phyloP scores from a whole-genome alignment of 139 green algal genomes.

The Pleodorina starrii region DNA sequence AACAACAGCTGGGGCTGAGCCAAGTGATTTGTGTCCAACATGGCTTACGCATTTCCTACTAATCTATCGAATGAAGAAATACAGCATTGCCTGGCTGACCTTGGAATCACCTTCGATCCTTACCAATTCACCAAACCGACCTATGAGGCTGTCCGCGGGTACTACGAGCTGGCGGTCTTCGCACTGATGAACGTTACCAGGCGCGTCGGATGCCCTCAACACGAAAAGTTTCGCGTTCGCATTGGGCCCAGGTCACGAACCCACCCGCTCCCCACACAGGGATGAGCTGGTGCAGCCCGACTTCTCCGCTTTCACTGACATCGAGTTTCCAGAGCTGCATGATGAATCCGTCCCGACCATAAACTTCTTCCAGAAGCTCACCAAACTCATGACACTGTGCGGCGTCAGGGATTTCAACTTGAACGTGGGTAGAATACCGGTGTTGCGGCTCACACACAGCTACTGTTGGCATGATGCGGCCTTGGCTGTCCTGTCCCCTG shows the following conservation, averaged over 20 bases:
- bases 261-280: slow-evolving; percentile 50
- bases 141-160: slow-evolving; percentile 78
- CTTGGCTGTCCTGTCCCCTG: no score
- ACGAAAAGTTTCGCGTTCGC: no score
- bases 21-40: no score
- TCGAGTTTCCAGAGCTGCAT: slow-evolving; percentile 96
- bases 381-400: slow-evolving; percentile 78
- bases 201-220: no score
- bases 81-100: slow-evolving; percentile 85
- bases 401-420: slow-evolving; percentile 91
- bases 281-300: slow-evolving; percentile 93
- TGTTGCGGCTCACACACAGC: no score
- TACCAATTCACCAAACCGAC: slow-evolving; percentile 85
- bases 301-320: slow-evolving; percentile 84
- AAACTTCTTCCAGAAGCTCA: slow-evolving; percentile 81
- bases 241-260: no score
- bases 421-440: slow-evolving; percentile 60
- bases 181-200: slow-evolving; percentile 81
- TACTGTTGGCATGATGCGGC: no score
- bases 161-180: slow-evolving; percentile 87
- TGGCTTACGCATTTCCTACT: slow-evolving; percentile 87
- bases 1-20: no score
- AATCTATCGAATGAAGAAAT: slow-evolving; percentile 83
- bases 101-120: slow-evolving; percentile 81
- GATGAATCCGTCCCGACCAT: slow-evolving; percentile 90